phyloP scores from a whole-genome alignment of 1,139 yeast genomes.

The Hansenula lynferdii region DNA sequence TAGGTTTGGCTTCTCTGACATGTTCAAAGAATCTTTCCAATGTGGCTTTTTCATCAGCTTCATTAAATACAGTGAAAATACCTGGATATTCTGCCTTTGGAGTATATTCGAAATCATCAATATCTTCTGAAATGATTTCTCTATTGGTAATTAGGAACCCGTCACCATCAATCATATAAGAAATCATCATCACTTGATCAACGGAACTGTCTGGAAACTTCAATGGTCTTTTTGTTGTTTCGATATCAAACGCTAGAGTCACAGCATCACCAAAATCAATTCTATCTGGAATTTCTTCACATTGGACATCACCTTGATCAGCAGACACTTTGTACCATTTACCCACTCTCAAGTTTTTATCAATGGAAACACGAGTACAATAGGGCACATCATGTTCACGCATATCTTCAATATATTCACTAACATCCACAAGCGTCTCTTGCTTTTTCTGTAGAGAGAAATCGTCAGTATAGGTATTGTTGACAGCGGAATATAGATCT shows the following conservation, averaged over 20 bases:
- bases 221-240: conserved; percentile 93
- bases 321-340: conserved; percentile 90
- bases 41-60: conserved; percentile 74
- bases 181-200: conserved; percentile 99
- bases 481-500: conserved; percentile 60
- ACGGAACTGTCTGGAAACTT: conserved; percentile 90
- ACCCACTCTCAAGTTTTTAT: conserved; percentile 80
- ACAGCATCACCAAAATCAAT: conserved; percentile 98
- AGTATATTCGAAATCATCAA: conserved; percentile 95
- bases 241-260: conserved; percentile 94
- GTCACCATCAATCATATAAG: conserved; percentile 98
- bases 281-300: conserved; percentile 64
- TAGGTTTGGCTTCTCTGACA: conserved; percentile 80
- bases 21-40: conserved; percentile 83
- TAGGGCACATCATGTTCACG: conserved; percentile 96
- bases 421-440: conserved; percentile 33
- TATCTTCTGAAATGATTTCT: conserved; percentile 90
- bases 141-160: conserved; percentile 92
- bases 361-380: conserved; percentile 93
- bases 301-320: conserved; percentile 46
- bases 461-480: conserved; percentile 34
- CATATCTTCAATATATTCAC: conserved; percentile 68
- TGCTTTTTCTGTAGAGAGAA: conserved; percentile 16
- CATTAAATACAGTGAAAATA: conserved; percentile 83
- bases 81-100: conserved; percentile 98